phyloP scores from a whole-genome alignment of 2,329 filamentous ascomycete genomes.

The Oidium heveae region DNA sequence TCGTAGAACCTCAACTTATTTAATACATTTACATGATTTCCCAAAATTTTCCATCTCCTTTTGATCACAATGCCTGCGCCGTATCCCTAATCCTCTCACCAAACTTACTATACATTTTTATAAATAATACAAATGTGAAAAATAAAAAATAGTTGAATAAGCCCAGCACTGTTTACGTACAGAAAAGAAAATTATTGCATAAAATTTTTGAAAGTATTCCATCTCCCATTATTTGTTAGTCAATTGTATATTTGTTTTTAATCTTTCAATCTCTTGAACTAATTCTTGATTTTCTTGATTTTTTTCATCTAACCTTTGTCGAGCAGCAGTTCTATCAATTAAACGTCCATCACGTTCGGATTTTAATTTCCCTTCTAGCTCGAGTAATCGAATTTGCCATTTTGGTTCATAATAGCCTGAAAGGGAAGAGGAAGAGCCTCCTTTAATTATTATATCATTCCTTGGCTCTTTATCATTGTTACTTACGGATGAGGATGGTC shows the following conservation, averaged over 20 bases:
- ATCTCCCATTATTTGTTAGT: too few species aligned
- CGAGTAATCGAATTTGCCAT: conserved; percentile 66
- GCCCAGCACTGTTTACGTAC: too few species aligned
- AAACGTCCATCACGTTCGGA: conserved; percentile 69
- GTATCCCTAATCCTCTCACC: too few species aligned
- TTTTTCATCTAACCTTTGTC: conserved; percentile 56
- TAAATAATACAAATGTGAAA: too few species aligned
- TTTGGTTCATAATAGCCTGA: conserved; percentile 29
- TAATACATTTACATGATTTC: too few species aligned
- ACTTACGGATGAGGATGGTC: conserved; percentile 4
- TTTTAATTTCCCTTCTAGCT: conserved; percentile 72
- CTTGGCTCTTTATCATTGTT: conserved; percentile 2
- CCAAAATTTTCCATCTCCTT: too few species aligned
- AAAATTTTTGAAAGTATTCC: too few species aligned
- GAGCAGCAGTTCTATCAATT: conserved; percentile 60
- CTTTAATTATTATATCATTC: conserved; percentile 5
- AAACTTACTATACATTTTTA: too few species aligned
- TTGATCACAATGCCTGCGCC: too few species aligned
- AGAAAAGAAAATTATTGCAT: too few species aligned
- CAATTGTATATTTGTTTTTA: conserved; percentile 5
- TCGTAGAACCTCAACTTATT: too few species aligned
- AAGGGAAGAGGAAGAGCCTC: conserved; percentile 11
- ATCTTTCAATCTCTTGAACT: conserved; percentile 28
- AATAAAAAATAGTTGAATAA: too few species aligned
- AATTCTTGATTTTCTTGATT: conserved; percentile 49